These are phyloP conservation scores for Globisporangium radiosum DNA, from an alignment of 352 stramenopile species.

Conservation along the genomic window DNA sequence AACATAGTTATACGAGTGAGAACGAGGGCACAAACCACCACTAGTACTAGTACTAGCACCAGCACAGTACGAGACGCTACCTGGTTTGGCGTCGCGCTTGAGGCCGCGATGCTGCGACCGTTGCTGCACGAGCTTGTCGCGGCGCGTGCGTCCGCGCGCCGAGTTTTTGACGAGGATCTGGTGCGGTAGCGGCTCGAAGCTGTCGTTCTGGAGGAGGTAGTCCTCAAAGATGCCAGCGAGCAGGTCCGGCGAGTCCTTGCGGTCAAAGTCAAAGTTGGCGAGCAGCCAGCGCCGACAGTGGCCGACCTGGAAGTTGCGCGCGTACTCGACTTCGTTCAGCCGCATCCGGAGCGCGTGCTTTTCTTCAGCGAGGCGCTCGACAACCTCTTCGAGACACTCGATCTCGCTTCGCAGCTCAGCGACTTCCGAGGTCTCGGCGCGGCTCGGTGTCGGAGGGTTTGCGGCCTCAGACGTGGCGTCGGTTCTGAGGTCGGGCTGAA, in stretches of 20 bases:
- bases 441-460: conserved; percentile 1
- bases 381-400: conserved; percentile 28
- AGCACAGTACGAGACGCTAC: not conserved
- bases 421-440: conserved; percentile 1
- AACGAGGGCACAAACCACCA: not conserved
- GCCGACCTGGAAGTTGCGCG: conserved; percentile 25
- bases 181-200: conserved; percentile 35
- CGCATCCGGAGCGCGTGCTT: conserved; percentile 44
- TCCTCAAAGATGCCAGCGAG: conserved; percentile 44
- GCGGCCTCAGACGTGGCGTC: not conserved
- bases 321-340: conserved; percentile 35
- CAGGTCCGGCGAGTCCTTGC: conserved; percentile 40
- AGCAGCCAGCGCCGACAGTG: conserved; percentile 50
- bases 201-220: conserved; percentile 44
- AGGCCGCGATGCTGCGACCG: conserved; percentile 17
- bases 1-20: not conserved
- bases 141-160: conserved; percentile 17
- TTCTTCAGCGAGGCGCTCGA: conserved; percentile 35
- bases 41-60: not conserved
- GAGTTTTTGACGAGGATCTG: conserved; percentile 55
- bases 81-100: conserved; percentile 16
- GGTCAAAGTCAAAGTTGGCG: conserved; percentile 51
- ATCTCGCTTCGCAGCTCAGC: conserved; percentile 33
- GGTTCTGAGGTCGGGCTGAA: not conserved
- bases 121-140: conserved; percentile 26